Evolutionary conservation across 208 protist genomes (phyloP).

Genomic region (Trypanosoma mega): DNA sequence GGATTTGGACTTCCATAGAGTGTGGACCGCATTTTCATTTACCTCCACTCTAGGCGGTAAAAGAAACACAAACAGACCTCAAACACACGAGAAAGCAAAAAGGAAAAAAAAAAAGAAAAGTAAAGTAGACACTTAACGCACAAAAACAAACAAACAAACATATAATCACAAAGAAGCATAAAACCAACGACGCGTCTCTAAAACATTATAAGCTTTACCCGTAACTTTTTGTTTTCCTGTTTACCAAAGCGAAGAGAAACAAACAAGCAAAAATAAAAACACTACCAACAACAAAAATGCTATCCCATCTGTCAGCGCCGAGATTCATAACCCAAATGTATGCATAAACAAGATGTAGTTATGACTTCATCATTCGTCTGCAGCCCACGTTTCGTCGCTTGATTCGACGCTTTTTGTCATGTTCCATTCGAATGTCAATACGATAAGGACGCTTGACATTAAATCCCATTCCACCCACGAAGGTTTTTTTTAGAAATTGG

Average conservation of each 20-base stretch:
- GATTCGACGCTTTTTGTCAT: conserved; percentile 79
- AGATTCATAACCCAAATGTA: too few species aligned
- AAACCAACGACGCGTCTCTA: conserved; percentile 11
- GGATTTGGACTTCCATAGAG: conserved; percentile 37
- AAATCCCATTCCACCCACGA: conserved; percentile 70
- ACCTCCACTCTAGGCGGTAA: neutral
- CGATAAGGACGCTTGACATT: conserved; percentile 85
- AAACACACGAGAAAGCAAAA: conserved; percentile 1
- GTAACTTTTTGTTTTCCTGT: neutral
- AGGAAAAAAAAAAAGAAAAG: conserved; percentile 7
- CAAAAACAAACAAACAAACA: neutral
- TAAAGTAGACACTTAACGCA: neutral
- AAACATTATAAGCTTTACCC: neutral
- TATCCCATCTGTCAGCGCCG: too few species aligned
- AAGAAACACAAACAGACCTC: neutral
- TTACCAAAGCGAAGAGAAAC: neutral
- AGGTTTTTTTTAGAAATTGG: conserved; percentile 72
- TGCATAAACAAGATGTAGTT: neutral
- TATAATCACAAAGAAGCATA: conserved; percentile 2
- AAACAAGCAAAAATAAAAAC: conserved; percentile 1
- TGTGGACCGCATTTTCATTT: conserved; percentile 57
- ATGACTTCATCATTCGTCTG: conserved; percentile 89
- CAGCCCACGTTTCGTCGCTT: conserved; percentile 64
- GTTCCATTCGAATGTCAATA: conserved; percentile 83
- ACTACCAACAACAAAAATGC: neutral